Conservation (phyloP, 352 stramenopile species). For the Phytophthora agathidicida region DNA sequence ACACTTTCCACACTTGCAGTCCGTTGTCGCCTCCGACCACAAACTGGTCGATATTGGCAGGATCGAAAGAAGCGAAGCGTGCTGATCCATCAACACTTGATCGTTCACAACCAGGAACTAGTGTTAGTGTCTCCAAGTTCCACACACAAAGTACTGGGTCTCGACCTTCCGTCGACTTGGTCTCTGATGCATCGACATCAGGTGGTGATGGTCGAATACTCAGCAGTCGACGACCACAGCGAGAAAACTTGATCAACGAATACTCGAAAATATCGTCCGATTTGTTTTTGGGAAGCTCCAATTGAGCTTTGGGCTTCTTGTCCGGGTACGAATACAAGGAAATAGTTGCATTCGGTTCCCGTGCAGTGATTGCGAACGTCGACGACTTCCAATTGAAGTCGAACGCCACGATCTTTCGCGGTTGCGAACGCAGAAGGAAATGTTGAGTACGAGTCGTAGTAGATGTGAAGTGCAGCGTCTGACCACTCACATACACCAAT, state of each 20-base stretch:
- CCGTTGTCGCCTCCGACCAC: slow-evolving; percentile 66
- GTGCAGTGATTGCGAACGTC: slow-evolving; percentile 59
- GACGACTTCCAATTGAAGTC: slow-evolving; percentile 65
- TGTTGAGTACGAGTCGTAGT: slow-evolving; percentile 65
- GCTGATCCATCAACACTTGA: slow-evolving; percentile 9
- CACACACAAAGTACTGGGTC: slow-evolving; percentile 56
- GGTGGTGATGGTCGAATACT: slow-evolving; percentile 43
- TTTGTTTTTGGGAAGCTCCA: slow-evolving; percentile 25
- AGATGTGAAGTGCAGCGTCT: slow-evolving; percentile 75
- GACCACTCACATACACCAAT: slow-evolving; percentile 61
- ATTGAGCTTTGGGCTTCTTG: slow-evolving; percentile 71
- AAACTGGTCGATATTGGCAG: slow-evolving; percentile 60
- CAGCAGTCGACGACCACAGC: slow-evolving; percentile 63
- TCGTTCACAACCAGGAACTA: slow-evolving; percentile 50
- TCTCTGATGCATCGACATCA: neutral
- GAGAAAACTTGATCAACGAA: slow-evolving; percentile 68
- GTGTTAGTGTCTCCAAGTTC: slow-evolving; percentile 59
- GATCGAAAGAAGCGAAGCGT: slow-evolving; percentile 80
- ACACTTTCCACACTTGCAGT: slow-evolving; percentile 77
- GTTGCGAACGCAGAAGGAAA: slow-evolving; percentile 58
- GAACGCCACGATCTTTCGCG: slow-evolving; percentile 66
- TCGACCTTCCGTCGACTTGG: slow-evolving; percentile 1
- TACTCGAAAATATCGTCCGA: slow-evolving; percentile 59
- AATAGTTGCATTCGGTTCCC: slow-evolving; percentile 63
- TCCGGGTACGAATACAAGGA: slow-evolving; percentile 76